These are phyloP conservation scores for Candida ortonii DNA, from an alignment of 805 yeast species.

Conservation along the genomic window DNA sequence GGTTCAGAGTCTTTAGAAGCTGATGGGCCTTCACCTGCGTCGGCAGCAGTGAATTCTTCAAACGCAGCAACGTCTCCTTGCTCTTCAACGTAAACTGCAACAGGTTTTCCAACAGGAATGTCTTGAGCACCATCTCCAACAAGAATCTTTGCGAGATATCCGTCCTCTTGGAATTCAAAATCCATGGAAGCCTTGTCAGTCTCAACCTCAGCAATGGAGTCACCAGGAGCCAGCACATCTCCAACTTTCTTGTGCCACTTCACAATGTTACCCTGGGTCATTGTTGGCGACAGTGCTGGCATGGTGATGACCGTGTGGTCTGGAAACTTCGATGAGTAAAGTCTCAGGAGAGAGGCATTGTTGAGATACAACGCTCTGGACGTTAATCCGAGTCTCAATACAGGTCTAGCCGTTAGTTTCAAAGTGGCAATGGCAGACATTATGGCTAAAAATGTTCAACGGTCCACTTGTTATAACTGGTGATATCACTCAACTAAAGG, in stretches of 20 bases:
- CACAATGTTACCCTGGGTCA: constrained; percentile 93
- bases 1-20: too few species aligned
- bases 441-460: constrained; percentile 6
- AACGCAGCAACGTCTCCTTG: constrained; percentile 83
- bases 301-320: constrained; percentile 82
- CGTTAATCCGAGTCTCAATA: constrained; percentile 16
- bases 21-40: constrained; percentile 57
- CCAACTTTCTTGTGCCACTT: constrained; percentile 89
- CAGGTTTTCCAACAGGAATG: constrained; percentile 90
- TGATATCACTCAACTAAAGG: too few species aligned
- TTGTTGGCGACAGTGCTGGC: constrained; percentile 99
- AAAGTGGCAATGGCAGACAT: constrained; percentile 35
- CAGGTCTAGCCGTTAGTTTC: constrained; percentile 31
- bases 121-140: constrained; percentile 85
- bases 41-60: constrained; percentile 77
- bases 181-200: constrained; percentile 98
- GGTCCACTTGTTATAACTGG: not conserved
- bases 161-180: constrained; percentile 97
- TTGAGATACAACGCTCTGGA: constrained; percentile 13
- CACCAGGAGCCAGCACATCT: constrained; percentile 87
- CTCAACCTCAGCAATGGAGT: constrained; percentile 92
- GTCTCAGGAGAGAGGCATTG: constrained; percentile 18
- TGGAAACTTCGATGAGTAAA: constrained; percentile 33
- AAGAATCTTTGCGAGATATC: constrained; percentile 82
- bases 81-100: constrained; percentile 94